Evolutionary conservation across 2,329 filamentous ascomycete genomes (phyloP).

Genomic region (Hymenoscyphus fraxineus): DNA sequence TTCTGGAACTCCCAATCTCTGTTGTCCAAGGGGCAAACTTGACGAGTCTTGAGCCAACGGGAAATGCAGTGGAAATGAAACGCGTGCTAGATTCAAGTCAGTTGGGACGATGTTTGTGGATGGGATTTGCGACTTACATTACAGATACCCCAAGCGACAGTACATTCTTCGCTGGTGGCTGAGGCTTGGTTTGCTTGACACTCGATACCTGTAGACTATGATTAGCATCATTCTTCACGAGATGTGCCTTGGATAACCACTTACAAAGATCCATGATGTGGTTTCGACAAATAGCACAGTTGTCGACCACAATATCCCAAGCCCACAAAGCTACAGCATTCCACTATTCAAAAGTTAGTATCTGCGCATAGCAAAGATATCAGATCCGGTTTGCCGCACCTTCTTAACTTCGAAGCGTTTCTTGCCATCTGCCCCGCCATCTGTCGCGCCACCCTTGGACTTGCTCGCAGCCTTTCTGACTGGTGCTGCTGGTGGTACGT

Average conservation of each 20-base stretch:
- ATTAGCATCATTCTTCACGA: not conserved
- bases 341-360: slow-evolving; percentile 59
- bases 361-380: not conserved
- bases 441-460: slow-evolving; percentile 40
- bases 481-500: slow-evolving; percentile 59
- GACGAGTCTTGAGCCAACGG: slow-evolving; percentile 97
- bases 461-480: slow-evolving; percentile 51
- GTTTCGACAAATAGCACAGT: slow-evolving; percentile 98
- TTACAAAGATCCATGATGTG: slow-evolving; percentile 99
- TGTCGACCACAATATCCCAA: slow-evolving; percentile 99
- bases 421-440: slow-evolving; percentile 64
- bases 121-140: slow-evolving; percentile 62
- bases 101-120: not conserved
- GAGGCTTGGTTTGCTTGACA: slow-evolving; percentile 98
- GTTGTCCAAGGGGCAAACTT: slow-evolving; percentile 96
- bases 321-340: slow-evolving; percentile 98
- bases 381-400: slow-evolving; percentile 47
- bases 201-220: slow-evolving; percentile 68
- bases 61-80: slow-evolving; percentile 99
- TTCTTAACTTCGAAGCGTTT: slow-evolving; percentile 99
- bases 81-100: slow-evolving; percentile 64
- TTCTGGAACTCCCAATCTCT: slow-evolving; percentile 99
- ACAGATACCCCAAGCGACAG: slow-evolving; percentile 98
- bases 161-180: slow-evolving; percentile 95
- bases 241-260: slow-evolving; percentile 33